Percentiles rank a stretch among this genome's conserved stretches.
phyloP scores from a whole-genome alignment of 1,139 yeast genomes.

The Zygosaccharomyces sapae region DNA sequence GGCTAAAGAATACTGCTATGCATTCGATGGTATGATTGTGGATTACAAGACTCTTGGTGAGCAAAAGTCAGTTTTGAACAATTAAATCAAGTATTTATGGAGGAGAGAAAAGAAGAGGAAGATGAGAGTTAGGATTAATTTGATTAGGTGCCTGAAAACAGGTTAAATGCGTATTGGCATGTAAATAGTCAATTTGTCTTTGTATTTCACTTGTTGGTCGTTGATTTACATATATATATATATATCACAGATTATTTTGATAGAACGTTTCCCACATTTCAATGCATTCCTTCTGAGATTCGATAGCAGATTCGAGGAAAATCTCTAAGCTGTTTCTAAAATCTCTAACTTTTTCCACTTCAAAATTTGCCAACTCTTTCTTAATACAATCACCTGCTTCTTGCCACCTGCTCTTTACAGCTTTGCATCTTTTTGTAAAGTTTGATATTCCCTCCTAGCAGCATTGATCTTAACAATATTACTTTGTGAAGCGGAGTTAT shows the following conservation, averaged over 20 bases:
- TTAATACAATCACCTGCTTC: constrained; percentile 61
- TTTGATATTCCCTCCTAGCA: constrained; percentile 55
- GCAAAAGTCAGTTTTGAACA: constrained; percentile 31
- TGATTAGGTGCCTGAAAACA: too few species aligned
- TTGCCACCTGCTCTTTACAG: constrained; percentile 56
- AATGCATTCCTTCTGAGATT: constrained; percentile 89
- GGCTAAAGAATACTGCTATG: constrained; percentile 43
- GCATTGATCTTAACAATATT: constrained; percentile 56
- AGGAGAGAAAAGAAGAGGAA: constrained; percentile 29
- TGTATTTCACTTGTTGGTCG: too few species aligned
- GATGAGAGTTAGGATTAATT: constrained; percentile 16
- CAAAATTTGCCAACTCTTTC: constrained; percentile 65
- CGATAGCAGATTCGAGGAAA: constrained; percentile 84
- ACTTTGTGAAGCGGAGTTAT: constrained; percentile 47
- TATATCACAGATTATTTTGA: constrained; percentile 32
- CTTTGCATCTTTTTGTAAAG: constrained; percentile 54
- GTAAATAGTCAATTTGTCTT: constrained; percentile 2
- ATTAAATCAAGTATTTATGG: constrained; percentile 32
- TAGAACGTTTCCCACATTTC: constrained; percentile 93
- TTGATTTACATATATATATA: too few species aligned
- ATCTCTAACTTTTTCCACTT: constrained; percentile 75
- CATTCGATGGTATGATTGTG: constrained; percentile 62
- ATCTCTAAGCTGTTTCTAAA: constrained; percentile 88
- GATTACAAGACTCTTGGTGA: constrained; percentile 43
- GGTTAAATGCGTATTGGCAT: constrained; percentile 4